Conservation (phyloP, 2,329 filamentous ascomycete species). For the Myotisia sp. region DNA sequence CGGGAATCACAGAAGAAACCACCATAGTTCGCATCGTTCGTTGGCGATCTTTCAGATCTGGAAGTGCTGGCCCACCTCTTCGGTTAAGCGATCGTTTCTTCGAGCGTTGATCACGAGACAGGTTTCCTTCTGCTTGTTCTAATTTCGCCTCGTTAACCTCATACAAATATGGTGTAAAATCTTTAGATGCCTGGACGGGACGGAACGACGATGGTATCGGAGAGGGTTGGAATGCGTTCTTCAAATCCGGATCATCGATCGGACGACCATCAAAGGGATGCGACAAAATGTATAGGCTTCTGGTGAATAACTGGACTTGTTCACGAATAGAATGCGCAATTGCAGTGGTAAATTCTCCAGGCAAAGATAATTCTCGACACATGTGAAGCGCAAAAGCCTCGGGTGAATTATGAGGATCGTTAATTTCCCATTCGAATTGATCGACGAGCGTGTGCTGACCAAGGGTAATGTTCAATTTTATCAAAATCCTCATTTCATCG, state of each 20-base stretch:
- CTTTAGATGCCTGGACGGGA: conserved; percentile 82
- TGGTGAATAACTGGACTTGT: conserved; percentile 85
- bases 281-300: conserved; percentile 80
- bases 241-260: conserved; percentile 80
- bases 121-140: conserved; percentile 79
- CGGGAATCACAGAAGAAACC: conserved; percentile 83
- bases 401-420: conserved; percentile 82
- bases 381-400: conserved; percentile 88
- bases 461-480: conserved; percentile 96
- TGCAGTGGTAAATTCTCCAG: conserved; percentile 90
- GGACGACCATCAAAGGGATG: conserved; percentile 91
- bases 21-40: conserved; percentile 84
- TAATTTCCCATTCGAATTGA: conserved; percentile 98
- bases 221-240: conserved; percentile 70
- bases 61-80: conserved; percentile 77
- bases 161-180: conserved; percentile 85
- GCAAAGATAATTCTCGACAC: conserved; percentile 76
- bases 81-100: conserved; percentile 94
- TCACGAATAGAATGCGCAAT: conserved; percentile 97
- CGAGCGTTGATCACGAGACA: conserved; percentile 81
- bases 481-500: conserved; percentile 91
- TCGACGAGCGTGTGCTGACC: conserved; percentile 87
- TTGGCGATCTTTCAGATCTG: conserved; percentile 91
- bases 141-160: conserved; percentile 83
- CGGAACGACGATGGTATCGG: conserved; percentile 73